Evolutionary conservation across 805 yeast genomes (phyloP).

Genomic region (Cyberlindnera meyerae): DNA sequence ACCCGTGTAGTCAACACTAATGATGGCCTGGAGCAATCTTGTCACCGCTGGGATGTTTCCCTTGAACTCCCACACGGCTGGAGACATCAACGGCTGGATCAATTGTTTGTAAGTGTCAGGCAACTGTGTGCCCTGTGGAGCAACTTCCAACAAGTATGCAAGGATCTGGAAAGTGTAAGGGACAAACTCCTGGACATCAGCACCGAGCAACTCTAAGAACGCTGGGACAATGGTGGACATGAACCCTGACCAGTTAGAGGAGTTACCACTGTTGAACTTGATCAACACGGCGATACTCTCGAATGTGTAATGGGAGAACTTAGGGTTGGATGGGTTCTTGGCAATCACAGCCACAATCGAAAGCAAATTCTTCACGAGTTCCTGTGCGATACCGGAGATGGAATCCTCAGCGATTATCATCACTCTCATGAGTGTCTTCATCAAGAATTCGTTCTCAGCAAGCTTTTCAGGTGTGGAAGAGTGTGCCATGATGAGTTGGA

Average conservation of each 20-base stretch:
- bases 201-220: constrained; percentile 60
- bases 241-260: constrained; percentile 29
- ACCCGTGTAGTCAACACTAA: constrained; percentile 32
- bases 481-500: constrained; percentile 57
- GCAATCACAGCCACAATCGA: constrained; percentile 65
- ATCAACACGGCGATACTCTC: constrained; percentile 81
- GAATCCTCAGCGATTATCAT: constrained; percentile 67
- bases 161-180: constrained; percentile 92
- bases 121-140: constrained; percentile 43
- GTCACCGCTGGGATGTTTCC: constrained; percentile 95
- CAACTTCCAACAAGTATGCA: constrained; percentile 65
- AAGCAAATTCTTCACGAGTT: constrained; percentile 58
- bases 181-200: constrained; percentile 89
- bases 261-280: constrained; percentile 37
- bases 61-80: constrained; percentile 87
- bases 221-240: constrained; percentile 56
- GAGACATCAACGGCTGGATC: constrained; percentile 78
- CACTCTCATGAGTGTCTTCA: constrained; percentile 84
- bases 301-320: constrained; percentile 84
- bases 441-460: constrained; percentile 91
- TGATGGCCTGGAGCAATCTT: constrained; percentile 66
- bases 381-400: constrained; percentile 40
- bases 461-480: constrained; percentile 77
- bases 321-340: constrained; percentile 92
- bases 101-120: constrained; percentile 64